These are phyloP conservation scores for Phytophthora chlamydospora DNA, from an alignment of 352 stramenopile genomes.

Conservation along the genomic window DNA sequence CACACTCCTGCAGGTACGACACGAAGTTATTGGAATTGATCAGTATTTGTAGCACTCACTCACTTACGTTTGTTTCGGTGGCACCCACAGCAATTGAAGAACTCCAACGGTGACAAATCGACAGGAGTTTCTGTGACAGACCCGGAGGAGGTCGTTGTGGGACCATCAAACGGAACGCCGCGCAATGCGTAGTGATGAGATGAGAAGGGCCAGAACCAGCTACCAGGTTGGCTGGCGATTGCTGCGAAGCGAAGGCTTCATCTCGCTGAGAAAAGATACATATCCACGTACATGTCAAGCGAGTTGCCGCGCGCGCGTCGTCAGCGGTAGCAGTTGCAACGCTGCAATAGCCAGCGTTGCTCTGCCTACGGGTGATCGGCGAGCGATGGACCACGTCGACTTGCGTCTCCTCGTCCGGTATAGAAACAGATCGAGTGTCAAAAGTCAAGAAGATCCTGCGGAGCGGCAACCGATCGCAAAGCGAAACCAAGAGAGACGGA, in stretches of 20 bases:
- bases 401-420: conserved; percentile 29
- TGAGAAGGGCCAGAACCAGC: not conserved
- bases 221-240: conserved; percentile 5
- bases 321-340: conserved; percentile 17
- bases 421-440: conserved; percentile 42
- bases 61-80: conserved; percentile 2
- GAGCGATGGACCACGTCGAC: conserved; percentile 14
- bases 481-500: conserved; percentile 31
- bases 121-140: conserved; percentile 49
- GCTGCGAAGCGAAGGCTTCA: not conserved
- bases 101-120: conserved; percentile 49
- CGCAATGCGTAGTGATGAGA: conserved; percentile 39
- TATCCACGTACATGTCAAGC: conserved; percentile 47
- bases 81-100: conserved; percentile 64
- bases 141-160: conserved; percentile 65
- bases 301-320: conserved; percentile 15
- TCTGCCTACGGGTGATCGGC: conserved; percentile 15
- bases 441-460: conserved; percentile 31
- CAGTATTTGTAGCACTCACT: conserved; percentile 2
- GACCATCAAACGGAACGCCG: conserved; percentile 43
- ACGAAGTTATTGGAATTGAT: not conserved
- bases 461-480: conserved; percentile 14
- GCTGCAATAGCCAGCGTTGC: conserved; percentile 3
- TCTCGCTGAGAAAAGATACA: conserved; percentile 26
- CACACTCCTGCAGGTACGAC: conserved; percentile 71